Percentiles rank a stretch among this genome's conserved stretches.
These are phyloP conservation scores for Rusavskia elegans DNA, from an alignment of 495 filamentous ascomycete species.

Conservation along the genomic window DNA sequence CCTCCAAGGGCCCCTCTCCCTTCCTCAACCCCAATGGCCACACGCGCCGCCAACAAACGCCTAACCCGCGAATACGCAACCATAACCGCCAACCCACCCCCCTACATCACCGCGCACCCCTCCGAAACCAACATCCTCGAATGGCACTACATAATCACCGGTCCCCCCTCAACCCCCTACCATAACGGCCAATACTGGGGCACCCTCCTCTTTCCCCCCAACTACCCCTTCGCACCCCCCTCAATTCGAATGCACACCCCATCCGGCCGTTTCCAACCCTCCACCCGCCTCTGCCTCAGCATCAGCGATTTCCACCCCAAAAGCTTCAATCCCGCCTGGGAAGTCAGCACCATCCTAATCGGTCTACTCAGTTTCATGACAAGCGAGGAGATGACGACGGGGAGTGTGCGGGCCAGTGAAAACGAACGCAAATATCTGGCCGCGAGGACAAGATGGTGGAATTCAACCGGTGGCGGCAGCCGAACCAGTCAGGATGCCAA, in stretches of 20 bases:
- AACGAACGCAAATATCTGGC: conserved; percentile 66
- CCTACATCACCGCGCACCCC: conserved; percentile 86
- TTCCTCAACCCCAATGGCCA: too few relatives aligned
- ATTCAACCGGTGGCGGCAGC: conserved; percentile 85
- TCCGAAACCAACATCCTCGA: conserved; percentile 93
- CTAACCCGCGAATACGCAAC: conserved; percentile 88
- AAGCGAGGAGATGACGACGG: conserved; percentile 96
- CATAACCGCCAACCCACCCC: conserved; percentile 82
- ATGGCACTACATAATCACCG: conserved; percentile 98
- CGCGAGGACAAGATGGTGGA: conserved; percentile 82
- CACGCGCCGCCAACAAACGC: conserved; percentile 23
- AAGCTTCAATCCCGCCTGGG: conserved; percentile 98
- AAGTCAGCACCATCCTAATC: conserved; percentile 89
- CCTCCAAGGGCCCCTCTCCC: too few relatives aligned
- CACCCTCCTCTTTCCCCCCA: conserved; percentile 82
- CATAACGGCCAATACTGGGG: conserved; percentile 96
- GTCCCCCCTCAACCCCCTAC: conserved; percentile 88
- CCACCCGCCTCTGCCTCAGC: conserved; percentile 78
- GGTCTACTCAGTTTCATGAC: conserved; percentile 96
- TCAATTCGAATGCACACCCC: conserved; percentile 99
- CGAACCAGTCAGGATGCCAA: conserved; percentile 25
- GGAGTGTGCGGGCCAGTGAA: conserved; percentile 66
- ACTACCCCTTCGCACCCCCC: conserved; percentile 94
- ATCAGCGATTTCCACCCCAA: conserved; percentile 96
- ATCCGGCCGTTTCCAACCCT: conserved; percentile 85